phyloP scores from a whole-genome alignment of 257 asterid genomes.

The Phtheirospermum japonicum region DNA sequence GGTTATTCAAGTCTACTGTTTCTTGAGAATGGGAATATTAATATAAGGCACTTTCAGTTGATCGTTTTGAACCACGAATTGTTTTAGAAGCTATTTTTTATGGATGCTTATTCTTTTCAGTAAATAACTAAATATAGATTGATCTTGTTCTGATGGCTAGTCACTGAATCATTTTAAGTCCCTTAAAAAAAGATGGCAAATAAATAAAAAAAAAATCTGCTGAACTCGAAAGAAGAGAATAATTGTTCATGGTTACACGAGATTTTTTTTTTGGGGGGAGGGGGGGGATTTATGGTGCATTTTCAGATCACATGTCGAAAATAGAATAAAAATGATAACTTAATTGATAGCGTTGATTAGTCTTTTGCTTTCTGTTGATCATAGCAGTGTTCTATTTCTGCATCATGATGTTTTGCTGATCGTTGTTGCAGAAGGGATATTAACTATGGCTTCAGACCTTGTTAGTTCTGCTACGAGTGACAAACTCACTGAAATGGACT shows the following conservation, averaged over 20 bases:
- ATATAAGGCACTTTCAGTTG: too few species aligned
- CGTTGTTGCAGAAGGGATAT: conserved; percentile 38
- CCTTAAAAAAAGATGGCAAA: background rate
- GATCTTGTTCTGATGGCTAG: conserved; percentile 13
- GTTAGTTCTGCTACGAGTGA: conserved; percentile 84
- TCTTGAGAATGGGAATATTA: conserved; percentile 26
- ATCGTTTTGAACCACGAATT: background rate
- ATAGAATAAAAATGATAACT: background rate
- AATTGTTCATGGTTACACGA: too few species aligned
- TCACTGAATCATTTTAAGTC: conserved; percentile 11
- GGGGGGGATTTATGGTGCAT: too few species aligned
- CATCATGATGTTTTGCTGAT: conserved; percentile 26
- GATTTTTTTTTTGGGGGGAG: too few species aligned
- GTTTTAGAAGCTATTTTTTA: conserved; percentile 21
- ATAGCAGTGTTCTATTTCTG: background rate
- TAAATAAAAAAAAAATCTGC: too few species aligned
- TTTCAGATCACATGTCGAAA: background rate
- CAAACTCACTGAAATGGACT: conserved; percentile 84
- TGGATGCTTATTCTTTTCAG: background rate
- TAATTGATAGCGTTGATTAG: conserved; percentile 1
- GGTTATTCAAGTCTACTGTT: conserved; percentile 24
- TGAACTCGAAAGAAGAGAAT: too few species aligned
- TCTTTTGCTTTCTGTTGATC: conserved; percentile 20
- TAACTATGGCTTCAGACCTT: conserved; percentile 80
- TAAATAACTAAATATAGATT: background rate